Base-by-base conservation (phyloP, 1,284 basidiomycete genomes). In the Cryptococcus wingfieldii region DNA sequence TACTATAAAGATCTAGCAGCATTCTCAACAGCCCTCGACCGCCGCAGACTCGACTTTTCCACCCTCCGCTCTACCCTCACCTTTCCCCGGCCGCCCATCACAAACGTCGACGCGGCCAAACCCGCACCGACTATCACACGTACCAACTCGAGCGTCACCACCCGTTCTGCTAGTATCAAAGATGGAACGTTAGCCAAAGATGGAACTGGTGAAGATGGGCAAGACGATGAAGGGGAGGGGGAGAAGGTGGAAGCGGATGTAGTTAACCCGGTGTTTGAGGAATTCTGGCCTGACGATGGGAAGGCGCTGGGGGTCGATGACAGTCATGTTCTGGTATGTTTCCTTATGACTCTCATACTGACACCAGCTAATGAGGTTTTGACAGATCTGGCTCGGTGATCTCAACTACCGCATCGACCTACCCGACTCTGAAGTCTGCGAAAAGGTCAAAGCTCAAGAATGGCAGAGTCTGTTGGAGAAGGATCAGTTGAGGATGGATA, bases 1-100 rank as follows among this genome's bases (percentile, higher is more conserved):
- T 19, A 23, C 25, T 42, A n/a, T 37, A 18, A 57, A 84, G 82
- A 81, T 77, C 53, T 81, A 76, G 55, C 83, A 77, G 70, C 82
- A 75, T 67, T 80, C 78, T 58, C 82, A 78, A 71, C 81, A 78
- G 59, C 83, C 78, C 68, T 83, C 77, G 70, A 64, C 55, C 72
- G 52, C 58, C 71, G 61, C 68, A 74, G 58, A 69, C 66, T 47
- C 69, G 72, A 75, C 53, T 75, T 67, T 55, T 31, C 55, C 13
- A 54, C 63, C 1, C 58, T 75, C 1, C 50, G 53, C 25, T 55
- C 47, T 2, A 63, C 62, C 4, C 53, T 75, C 4, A 50, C 58
- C 0, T 75, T 75, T 49, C 62, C 69, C 1, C 19, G 56, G 10
- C 58, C 61, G 3, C 4, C 31, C 31, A 34, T 34, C 31, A 34